Evolutionary conservation across 805 yeast genomes (phyloP).

Genomic region (Sungouiozyma intestinalis): DNA sequence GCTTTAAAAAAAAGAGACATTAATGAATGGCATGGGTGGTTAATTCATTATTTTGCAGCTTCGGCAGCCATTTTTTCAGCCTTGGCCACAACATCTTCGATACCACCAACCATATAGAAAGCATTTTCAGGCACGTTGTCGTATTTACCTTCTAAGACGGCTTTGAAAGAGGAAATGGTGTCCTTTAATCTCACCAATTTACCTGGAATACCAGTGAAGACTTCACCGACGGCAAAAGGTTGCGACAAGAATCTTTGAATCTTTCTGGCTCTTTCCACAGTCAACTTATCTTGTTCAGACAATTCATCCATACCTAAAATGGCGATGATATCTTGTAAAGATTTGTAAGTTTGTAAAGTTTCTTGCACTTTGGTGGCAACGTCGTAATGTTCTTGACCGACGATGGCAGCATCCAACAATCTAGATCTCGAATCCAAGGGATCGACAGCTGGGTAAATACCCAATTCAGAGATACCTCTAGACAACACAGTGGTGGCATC

Average conservation of each 20-base stretch:
- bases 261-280: constrained; percentile 99
- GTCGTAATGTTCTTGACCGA: constrained; percentile 97
- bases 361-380: constrained; percentile 93
- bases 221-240: constrained; percentile 99
- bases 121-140: constrained; percentile 98
- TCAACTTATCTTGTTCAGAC: constrained; percentile 95
- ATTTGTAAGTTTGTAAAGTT: constrained; percentile 98
- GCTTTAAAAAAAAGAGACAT: background rate
- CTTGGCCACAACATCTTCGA: constrained; percentile 96
- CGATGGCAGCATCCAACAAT: constrained; percentile 92
- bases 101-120: constrained; percentile 99
- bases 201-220: constrained; percentile 99
- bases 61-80: constrained; percentile 98
- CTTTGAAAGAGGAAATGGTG: constrained; percentile 90
- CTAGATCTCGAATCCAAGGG: constrained; percentile 99
- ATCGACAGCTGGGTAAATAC: constrained; percentile 99
- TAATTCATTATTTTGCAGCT: constrained; percentile 30
- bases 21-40: background rate
- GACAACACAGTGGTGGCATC: constrained; percentile 99
- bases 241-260: constrained; percentile 99
- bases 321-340: constrained; percentile 99
- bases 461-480: constrained; percentile 98
- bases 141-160: constrained; percentile 95
- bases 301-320: constrained; percentile 99
- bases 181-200: constrained; percentile 94